Evolutionary conservation across 2,329 filamentous ascomycete species (phyloP).

Genomic region (Furcasterigmium furcatum): DNA sequence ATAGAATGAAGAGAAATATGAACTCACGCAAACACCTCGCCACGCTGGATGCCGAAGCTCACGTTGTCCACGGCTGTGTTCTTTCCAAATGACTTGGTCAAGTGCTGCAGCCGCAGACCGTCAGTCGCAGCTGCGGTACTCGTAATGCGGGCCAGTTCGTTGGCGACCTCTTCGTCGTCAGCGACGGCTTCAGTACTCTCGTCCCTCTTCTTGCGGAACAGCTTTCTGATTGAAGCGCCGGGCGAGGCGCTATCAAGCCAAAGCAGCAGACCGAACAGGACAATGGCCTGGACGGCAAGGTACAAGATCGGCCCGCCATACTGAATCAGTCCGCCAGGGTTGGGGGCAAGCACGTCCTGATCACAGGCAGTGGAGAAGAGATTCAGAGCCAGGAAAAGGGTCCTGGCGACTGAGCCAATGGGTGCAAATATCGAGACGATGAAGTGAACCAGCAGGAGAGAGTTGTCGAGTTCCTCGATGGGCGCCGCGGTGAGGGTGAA

Average conservation of each 20-base stretch:
- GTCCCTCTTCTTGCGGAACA: slow-evolving; percentile 28
- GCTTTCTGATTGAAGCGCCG: slow-evolving; percentile 33
- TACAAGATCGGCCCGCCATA: slow-evolving; percentile 87
- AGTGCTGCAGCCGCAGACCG: slow-evolving; percentile 73
- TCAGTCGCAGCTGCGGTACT: slow-evolving; percentile 16
- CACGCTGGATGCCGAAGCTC: slow-evolving; percentile 78
- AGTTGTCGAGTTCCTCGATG: slow-evolving; percentile 54
- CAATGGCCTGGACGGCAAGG: slow-evolving; percentile 67
- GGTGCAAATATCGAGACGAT: slow-evolving; percentile 72
- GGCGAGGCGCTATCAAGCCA: slow-evolving; percentile 77
- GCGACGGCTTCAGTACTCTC: slow-evolving; percentile 15
- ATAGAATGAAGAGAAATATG: too few species aligned
- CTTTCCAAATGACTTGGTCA: slow-evolving; percentile 75
- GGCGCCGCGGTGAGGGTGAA: slow-evolving; percentile 72
- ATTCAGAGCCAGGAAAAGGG: slow-evolving; percentile 76
- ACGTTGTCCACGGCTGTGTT: slow-evolving; percentile 85
- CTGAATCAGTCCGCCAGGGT: slow-evolving; percentile 67
- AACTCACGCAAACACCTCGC: slow-evolving; percentile 73
- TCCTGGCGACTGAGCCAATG: slow-evolving; percentile 69
- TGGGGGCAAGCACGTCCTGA: slow-evolving; percentile 57
- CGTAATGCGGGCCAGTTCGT: slow-evolving; percentile 62
- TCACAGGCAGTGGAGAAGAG: slow-evolving; percentile 78
- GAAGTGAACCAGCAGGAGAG: slow-evolving; percentile 60
- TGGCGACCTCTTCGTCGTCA: slow-evolving; percentile 58
- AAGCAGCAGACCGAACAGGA: slow-evolving; percentile 70